A percentile compares a stretch with the other conserved stretches of the same genome.
These are phyloP conservation scores for Lentinula guzmanii DNA, from an alignment of 768 basidiomycete species.

Conservation along the genomic window DNA sequence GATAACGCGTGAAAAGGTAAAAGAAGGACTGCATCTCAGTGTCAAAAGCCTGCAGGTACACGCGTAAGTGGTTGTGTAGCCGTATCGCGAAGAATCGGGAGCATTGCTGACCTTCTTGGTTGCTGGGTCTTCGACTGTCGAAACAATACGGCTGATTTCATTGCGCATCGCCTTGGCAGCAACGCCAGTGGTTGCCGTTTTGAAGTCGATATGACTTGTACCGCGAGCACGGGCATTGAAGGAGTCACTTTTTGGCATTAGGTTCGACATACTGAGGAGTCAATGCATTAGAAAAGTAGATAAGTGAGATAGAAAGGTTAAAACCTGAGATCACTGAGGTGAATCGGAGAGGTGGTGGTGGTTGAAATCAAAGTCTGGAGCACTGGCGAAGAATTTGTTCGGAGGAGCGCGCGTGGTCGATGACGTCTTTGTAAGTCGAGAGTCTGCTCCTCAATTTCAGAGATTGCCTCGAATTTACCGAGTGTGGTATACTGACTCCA, in stretches of 20 bases:
- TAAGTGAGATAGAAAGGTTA: conserved; percentile 8
- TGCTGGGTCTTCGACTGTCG: conserved; percentile 69
- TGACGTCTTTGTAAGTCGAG: conserved; percentile 53
- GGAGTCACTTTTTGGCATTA: conserved; percentile 61
- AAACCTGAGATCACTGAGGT: conserved; percentile 45
- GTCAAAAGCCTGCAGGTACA: conserved; percentile 65
- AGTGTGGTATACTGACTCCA: neutral
- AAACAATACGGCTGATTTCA: conserved; percentile 91
- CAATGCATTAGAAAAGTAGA: conserved; percentile 13
- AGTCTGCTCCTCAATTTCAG: conserved; percentile 16
- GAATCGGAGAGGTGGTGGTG: conserved; percentile 53
- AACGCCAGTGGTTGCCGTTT: conserved; percentile 93
- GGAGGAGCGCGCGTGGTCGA: conserved; percentile 41
- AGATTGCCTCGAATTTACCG: conserved; percentile 11
- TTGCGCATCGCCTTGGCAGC: conserved; percentile 97
- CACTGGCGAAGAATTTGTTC: conserved; percentile 48
- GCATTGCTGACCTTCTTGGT: conserved; percentile 67
- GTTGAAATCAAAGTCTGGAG: conserved; percentile 46
- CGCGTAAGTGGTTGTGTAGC: conserved; percentile 16
- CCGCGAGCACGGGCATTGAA: conserved; percentile 71
- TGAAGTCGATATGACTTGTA: conserved; percentile 87
- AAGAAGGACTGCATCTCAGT: conserved; percentile 97
- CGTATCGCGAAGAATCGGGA: conserved; percentile 7
- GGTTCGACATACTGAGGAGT: conserved; percentile 41
- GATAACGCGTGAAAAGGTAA: conserved; percentile 92